Evolutionary conservation across 495 filamentous ascomycete species (phyloP), one percentile per base, ranked within the genome.

Genomic region (Glutinoglossum americanum): DNA sequence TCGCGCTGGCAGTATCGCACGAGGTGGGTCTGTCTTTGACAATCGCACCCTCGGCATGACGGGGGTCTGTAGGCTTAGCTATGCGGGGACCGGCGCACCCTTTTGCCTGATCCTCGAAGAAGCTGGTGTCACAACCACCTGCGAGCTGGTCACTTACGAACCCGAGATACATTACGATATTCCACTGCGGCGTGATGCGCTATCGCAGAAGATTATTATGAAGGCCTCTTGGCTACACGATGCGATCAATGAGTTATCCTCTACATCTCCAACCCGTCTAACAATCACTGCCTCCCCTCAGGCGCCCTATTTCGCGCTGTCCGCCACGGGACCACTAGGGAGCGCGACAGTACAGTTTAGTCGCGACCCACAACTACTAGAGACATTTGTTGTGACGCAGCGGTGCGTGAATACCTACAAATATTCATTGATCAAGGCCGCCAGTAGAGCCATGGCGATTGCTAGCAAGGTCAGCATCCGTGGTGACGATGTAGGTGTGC

Each of bases 191-290:
- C 78, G 85, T 39, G 79, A 89, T 44, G 75, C 80, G 39, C 74
- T 95, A 5, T 76, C 81, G 39, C 84, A 92, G 72, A 98, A 98
- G 63, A 86, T 95, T 56, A 97, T 98, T 68, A 95, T 93, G 81
- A 82, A 84, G 57, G 79, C 85, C 33, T 76, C 77, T 56, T 89
- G 81, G 79, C 75, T 96, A 15, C 76, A 87, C 55, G 87, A 94
- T 66, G 82, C 85, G n/a, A 74, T 94, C 61, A 76, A 74, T 21
- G 89, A 96, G 67, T 76, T 96, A 5, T 78, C 79, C n/a, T 80
- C 83, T 0, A 81, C 86, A 13, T 76, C 68, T 37, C 87, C 85
- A 0, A 75, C 74, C 60, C 67, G 70, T 27, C 72, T 81, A 7
- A 82, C 76, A 51, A 74, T 94, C 27, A 74, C 75, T 9, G 81